Base-by-base conservation (phyloP, 805 yeast genomes). In the Wickerhamiella spandovensis region DNA sequence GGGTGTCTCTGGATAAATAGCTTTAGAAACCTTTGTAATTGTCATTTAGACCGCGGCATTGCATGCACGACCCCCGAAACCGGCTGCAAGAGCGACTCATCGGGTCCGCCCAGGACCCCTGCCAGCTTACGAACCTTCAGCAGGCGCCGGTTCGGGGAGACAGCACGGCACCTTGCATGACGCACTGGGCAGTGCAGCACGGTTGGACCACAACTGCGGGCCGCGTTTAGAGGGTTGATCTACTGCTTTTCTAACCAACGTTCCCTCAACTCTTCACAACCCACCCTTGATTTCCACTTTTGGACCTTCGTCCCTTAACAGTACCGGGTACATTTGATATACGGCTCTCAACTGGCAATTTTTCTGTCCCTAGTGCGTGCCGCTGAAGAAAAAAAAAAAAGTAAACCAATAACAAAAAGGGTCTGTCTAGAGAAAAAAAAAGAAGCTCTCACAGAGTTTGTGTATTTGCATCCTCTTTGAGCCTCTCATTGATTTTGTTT, bases 141-240 rank as follows among this genome's bases (percentile, higher is more conserved):
- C 18, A 20, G 39, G 17, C 39, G 17, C 39, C 20, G 39, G 39
- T 35, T 35, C 39, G 20, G 39, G 39, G 39, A 15, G 20, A n/a
- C 39, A 35, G 39, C 39, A 35, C 39, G 39, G 39, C 39, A 35
- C 39, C 39, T 35, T 35, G 39, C 39, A 35, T 35, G 39, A 35
- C 39, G 39, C 39, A 35, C 20, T 17, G 39, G 39, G 39, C 39
- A 15, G 39, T 35, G 39, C 39, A 35, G 39, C 39, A 35, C 39
- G 39, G 20, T 35, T 35, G 39, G 39, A 35, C 39, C 39, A 35
- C 39, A 35, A 35, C 39, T 35, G 39, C 39, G 20, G 39, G 20
- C 39, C 39, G 39, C 20, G 39, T 35, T 35, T 17, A 15, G 32
- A 9, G 17, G 13, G 39, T 7, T 35, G 39, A 35, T 35, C 39